Percentiles rank a stretch among this genome's conserved stretches.
Evolutionary conservation across 805 yeast species (phyloP).

Genomic region (Cyberlindnera mississippiensis): DNA sequence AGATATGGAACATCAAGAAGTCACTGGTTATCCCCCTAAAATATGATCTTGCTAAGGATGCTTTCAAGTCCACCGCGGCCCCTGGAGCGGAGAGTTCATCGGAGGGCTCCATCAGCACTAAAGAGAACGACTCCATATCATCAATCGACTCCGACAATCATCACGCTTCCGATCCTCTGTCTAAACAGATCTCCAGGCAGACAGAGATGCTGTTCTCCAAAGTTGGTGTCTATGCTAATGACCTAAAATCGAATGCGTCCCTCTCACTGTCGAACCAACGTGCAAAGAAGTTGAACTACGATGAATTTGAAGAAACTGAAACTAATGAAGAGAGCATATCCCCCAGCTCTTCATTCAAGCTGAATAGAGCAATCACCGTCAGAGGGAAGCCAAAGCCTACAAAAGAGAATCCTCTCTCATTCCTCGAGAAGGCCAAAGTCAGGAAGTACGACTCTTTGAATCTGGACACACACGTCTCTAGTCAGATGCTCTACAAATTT

Average conservation of each 20-base stretch:
- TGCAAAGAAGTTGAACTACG: constrained; percentile 10
- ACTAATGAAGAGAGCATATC: background rate
- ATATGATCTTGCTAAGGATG: constrained; percentile 17
- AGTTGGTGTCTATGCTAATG: constrained; percentile 26
- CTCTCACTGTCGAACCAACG: constrained; percentile 18
- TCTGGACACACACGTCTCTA: constrained; percentile 16
- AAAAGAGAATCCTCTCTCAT: constrained; percentile 1
- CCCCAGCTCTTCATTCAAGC: constrained; percentile 15
- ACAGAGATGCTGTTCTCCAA: constrained; percentile 25
- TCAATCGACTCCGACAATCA: background rate
- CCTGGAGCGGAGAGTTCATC: background rate
- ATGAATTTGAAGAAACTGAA: constrained; percentile 1
- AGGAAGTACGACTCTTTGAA: background rate
- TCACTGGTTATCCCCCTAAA: constrained; percentile 24
- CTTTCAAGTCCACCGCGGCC: constrained; percentile 9
- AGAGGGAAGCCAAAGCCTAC: constrained; percentile 6
- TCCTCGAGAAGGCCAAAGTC: constrained; percentile 14
- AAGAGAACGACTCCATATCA: background rate
- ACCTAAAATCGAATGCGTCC: constrained; percentile 25
- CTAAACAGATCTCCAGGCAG: constrained; percentile 12
- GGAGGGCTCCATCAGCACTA: background rate
- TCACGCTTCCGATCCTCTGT: background rate
- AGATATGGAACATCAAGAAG: constrained; percentile 20
- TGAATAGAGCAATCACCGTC: constrained; percentile 25
- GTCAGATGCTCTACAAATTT: constrained; percentile 21